phyloP scores from a whole-genome alignment of 257 asterid genomes.

The Ajuga chamaepitys region DNA sequence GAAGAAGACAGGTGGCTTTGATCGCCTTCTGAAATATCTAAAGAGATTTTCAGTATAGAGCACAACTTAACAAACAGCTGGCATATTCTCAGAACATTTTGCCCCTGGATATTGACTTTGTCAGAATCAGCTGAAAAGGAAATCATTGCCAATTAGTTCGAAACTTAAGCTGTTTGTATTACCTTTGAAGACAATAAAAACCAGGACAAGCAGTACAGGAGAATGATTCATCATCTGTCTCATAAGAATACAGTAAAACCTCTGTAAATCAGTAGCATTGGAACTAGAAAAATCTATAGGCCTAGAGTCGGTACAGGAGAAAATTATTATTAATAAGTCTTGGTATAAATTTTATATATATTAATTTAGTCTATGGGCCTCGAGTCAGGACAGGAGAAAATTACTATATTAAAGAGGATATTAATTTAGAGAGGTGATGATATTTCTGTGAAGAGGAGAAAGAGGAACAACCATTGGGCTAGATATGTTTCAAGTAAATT shows the following conservation, averaged over 20 bases:
- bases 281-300: too few species aligned
- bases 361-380: too few species aligned
- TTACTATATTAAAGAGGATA: too few species aligned
- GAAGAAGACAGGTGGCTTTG: constrained; percentile 22
- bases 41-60: constrained; percentile 39
- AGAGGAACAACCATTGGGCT: background rate
- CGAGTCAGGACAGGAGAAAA: too few species aligned
- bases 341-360: too few species aligned
- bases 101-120: constrained; percentile 47
- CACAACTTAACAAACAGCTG: constrained; percentile 58
- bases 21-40: constrained; percentile 31
- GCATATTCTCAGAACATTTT: constrained; percentile 60
- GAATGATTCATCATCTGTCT: constrained; percentile 3
- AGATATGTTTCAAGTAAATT: background rate
- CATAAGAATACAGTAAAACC: too few species aligned
- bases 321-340: too few species aligned
- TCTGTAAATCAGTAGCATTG: too few species aligned
- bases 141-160: constrained; percentile 17
- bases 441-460: background rate
- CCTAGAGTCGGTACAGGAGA: too few species aligned
- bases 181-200: background rate
- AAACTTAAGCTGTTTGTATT: background rate
- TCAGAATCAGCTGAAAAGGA: constrained; percentile 37
- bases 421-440: too few species aligned
- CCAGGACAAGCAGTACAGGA: background rate